phyloP scores from a whole-genome alignment of 164 flowering plant genomes.

The Chimonanthus praecox region DNA sequence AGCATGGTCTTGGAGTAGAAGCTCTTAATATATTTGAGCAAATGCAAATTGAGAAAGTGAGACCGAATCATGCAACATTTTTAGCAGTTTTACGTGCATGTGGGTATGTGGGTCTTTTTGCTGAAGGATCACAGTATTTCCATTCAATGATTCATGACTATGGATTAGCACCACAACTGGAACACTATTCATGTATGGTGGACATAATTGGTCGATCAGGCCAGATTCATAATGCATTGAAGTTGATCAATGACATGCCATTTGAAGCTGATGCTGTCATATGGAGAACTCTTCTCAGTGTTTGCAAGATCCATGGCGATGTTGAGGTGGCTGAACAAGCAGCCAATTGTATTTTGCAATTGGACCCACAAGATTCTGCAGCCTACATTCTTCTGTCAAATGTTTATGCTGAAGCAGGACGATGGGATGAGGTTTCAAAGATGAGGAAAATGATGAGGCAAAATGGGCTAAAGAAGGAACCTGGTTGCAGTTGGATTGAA shows the following conservation, averaged over 20 bases:
- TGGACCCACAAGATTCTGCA: constrained; percentile 75
- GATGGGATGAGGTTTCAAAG: constrained; percentile 60
- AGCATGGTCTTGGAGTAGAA: constrained; percentile 66
- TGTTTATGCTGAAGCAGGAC: constrained; percentile 72
- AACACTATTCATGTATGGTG: constrained; percentile 79
- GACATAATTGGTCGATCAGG: constrained; percentile 75
- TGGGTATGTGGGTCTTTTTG: constrained; percentile 57
- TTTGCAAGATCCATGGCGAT: constrained; percentile 58
- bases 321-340: constrained; percentile 74
- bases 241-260: constrained; percentile 64
- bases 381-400: constrained; percentile 61
- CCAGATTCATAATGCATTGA: constrained; percentile 43
- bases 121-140: constrained; percentile 51
- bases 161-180: constrained; percentile 57
- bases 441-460: constrained; percentile 57
- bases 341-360: constrained; percentile 36
- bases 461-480: constrained; percentile 60
- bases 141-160: constrained; percentile 38
- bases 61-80: constrained; percentile 81
- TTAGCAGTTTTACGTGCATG: constrained; percentile 75
- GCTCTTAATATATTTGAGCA: constrained; percentile 49
- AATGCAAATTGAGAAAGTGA: constrained; percentile 47
- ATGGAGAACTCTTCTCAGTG: constrained; percentile 73
- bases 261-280: constrained; percentile 64
- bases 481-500: constrained; percentile 92